These are phyloP conservation scores for Tolypocladium paradoxum DNA, from an alignment of 2,329 filamentous ascomycete genomes.

Conservation along the genomic window DNA sequence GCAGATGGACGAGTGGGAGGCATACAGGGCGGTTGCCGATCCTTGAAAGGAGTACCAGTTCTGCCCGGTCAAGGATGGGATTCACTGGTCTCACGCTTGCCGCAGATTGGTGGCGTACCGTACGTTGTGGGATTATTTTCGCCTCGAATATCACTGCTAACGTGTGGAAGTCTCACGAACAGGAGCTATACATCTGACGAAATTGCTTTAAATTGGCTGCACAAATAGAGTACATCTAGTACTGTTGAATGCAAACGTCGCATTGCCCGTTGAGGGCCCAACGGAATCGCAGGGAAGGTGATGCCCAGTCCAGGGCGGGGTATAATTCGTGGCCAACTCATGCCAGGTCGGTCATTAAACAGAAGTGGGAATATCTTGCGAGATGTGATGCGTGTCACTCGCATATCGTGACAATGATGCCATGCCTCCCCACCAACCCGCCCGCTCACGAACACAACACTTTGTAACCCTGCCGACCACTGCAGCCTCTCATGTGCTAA, in stretches of 20 bases:
- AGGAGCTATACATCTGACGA: too few species aligned
- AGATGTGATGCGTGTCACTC: background rate
- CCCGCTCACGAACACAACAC: background rate
- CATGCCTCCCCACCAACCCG: background rate
- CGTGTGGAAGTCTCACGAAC: too few species aligned
- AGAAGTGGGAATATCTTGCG: background rate
- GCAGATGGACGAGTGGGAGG: background rate
- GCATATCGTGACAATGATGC: background rate
- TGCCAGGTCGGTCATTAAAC: background rate
- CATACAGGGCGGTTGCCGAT: background rate
- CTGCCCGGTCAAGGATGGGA: background rate
- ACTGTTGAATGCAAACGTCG: background rate
- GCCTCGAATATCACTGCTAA: background rate
- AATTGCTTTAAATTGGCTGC: background rate
- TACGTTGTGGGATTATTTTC: background rate
- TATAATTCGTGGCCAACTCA: background rate
- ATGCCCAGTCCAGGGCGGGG: conserved; percentile 1
- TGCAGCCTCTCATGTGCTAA: background rate
- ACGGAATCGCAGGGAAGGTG: background rate
- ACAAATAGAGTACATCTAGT: background rate
- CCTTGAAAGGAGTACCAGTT: background rate
- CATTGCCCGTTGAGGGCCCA: background rate
- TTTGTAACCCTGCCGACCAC: background rate
- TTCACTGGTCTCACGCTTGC: too few species aligned
- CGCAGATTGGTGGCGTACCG: background rate